These are phyloP conservation scores for Alternaria ethzedia DNA, from an alignment of 2,329 filamentous ascomycete species.

Conservation along the genomic window DNA sequence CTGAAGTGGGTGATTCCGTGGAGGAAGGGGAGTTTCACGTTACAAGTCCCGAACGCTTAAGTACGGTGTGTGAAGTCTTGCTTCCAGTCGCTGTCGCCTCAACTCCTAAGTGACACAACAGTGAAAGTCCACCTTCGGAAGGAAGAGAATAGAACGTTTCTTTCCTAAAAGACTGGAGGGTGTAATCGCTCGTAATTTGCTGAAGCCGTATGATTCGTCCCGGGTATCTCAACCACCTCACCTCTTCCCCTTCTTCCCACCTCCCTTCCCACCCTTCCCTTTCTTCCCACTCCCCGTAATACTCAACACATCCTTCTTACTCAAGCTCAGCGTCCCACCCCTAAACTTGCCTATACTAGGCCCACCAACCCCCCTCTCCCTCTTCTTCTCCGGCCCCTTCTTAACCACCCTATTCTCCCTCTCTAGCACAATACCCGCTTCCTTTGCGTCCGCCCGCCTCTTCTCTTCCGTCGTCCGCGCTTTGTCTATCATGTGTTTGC, in stretches of 20 bases:
- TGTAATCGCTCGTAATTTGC: too few relatives aligned
- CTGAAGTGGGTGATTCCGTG: too few relatives aligned
- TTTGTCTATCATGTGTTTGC: conserved; percentile 82
- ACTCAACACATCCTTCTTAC: conserved; percentile 74
- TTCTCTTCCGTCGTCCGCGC: conserved; percentile 69
- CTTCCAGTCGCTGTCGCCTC: too few relatives aligned
- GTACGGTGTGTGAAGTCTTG: too few relatives aligned
- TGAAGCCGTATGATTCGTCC: neutral
- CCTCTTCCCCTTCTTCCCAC: conserved; percentile 14
- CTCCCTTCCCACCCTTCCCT: conserved; percentile 47
- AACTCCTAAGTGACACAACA: too few relatives aligned
- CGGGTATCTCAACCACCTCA: neutral
- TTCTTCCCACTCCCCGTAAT: conserved; percentile 64
- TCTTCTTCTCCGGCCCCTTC: conserved; percentile 57
- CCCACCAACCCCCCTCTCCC: conserved; percentile 71
- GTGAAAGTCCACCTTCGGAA: too few relatives aligned
- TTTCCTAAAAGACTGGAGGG: too few relatives aligned
- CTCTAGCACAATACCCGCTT: conserved; percentile 92
- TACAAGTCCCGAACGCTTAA: too few relatives aligned
- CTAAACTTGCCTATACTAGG: conserved; percentile 81
- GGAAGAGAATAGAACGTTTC: too few relatives aligned
- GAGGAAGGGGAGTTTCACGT: too few relatives aligned
- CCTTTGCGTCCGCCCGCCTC: conserved; percentile 78
- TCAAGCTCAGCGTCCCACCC: conserved; percentile 80
- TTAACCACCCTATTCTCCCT: conserved; percentile 49